Evolutionary conservation across 148 eudicot genomes (phyloP).

Genomic region (Rhododendron molle): DNA sequence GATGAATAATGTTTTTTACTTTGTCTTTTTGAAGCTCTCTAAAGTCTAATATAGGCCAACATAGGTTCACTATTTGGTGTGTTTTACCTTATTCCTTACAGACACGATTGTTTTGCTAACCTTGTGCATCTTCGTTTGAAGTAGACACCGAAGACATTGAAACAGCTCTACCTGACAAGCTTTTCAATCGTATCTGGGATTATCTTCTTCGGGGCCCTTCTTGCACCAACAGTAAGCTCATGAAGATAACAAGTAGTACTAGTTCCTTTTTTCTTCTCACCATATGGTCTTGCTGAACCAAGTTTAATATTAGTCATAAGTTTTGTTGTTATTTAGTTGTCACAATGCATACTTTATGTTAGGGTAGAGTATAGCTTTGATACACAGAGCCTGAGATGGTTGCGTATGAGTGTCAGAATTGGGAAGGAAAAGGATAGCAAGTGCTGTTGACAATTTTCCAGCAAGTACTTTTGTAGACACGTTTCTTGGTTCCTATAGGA

Average conservation of each 20-base stretch:
- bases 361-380: background rate
- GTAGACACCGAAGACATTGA: slow-evolving; percentile 88
- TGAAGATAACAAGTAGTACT: background rate
- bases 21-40: background rate
- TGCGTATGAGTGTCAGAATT: background rate
- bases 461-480: background rate
- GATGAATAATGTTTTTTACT: background rate
- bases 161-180: slow-evolving; percentile 90
- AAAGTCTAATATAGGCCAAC: background rate
- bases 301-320: background rate
- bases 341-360: background rate
- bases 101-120: slow-evolving; percentile 2
- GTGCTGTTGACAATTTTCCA: too few relatives aligned
- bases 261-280: background rate
- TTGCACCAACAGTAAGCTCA: slow-evolving; percentile 85
- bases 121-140: slow-evolving; percentile 12
- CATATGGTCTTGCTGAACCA: background rate
- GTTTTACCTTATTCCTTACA: background rate
- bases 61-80: background rate
- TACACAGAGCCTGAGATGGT: background rate
- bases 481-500: background rate
- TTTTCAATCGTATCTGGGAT: slow-evolving; percentile 80
- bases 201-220: slow-evolving; percentile 82
- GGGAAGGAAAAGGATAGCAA: background rate
- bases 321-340: background rate